Evolutionary conservation across 352 stramenopile genomes (phyloP).

Genomic region (Pythium sukuiense): DNA sequence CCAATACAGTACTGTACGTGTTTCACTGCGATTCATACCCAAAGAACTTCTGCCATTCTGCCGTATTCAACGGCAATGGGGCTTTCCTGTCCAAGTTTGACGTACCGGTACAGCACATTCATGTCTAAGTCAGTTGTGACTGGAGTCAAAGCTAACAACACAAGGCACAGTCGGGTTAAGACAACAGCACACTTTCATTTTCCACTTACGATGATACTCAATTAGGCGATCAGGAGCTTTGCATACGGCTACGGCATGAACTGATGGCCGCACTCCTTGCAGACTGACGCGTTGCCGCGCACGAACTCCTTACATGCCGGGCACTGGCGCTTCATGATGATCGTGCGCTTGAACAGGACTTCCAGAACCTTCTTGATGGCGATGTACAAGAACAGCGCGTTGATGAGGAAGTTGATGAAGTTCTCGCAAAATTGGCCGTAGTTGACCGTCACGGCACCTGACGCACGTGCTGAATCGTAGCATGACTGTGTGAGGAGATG

Average conservation of each 20-base stretch:
- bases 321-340: constrained; percentile 66
- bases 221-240: neutral
- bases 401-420: constrained; percentile 74
- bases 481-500: neutral
- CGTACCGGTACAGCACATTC: too few relatives aligned
- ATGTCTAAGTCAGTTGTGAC: too few relatives aligned
- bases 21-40: too few relatives aligned
- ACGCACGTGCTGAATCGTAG: constrained; percentile 40
- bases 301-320: constrained; percentile 70
- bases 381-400: constrained; percentile 70
- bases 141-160: neutral
- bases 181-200: neutral
- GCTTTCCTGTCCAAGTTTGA: too few relatives aligned
- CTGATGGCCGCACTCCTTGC: constrained; percentile 36
- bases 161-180: neutral
- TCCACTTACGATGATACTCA: neutral
- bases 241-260: constrained; percentile 8
- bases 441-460: constrained; percentile 66
- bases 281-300: constrained; percentile 46
- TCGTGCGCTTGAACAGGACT: constrained; percentile 60
- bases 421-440: constrained; percentile 70
- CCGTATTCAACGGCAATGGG: too few relatives aligned
- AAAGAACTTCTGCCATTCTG: too few relatives aligned
- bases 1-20: too few relatives aligned
- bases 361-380: constrained; percentile 75